Evolutionary conservation across 2,329 filamentous ascomycete species (phyloP).

Genomic region (Boeremia lycopersici): DNA sequence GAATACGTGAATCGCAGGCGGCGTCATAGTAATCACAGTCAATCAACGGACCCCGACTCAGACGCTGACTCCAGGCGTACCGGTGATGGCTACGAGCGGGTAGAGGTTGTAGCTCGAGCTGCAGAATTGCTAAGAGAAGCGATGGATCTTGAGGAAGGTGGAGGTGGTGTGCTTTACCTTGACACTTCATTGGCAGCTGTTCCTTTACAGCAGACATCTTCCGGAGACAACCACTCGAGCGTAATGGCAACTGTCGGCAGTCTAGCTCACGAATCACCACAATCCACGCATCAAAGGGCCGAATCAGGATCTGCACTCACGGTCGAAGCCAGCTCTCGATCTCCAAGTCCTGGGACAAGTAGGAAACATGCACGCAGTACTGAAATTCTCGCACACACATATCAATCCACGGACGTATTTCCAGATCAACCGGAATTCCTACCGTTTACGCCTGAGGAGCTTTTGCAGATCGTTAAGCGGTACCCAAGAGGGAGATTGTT

Average conservation of each 20-base stretch:
- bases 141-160: constrained; percentile 52
- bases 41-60: constrained; percentile 1
- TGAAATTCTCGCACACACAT: constrained; percentile 48
- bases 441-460: constrained; percentile 50
- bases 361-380: constrained; percentile 38
- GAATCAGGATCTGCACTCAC: background rate
- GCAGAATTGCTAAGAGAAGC: constrained; percentile 56
- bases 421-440: constrained; percentile 49
- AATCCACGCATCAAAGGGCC: background rate
- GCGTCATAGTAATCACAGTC: constrained; percentile 6
- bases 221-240: background rate
- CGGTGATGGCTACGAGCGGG: constrained; percentile 43
- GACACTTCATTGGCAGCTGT: constrained; percentile 34
- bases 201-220: background rate
- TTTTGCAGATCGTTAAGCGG: constrained; percentile 37
- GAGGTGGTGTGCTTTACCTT: constrained; percentile 57
- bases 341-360: constrained; percentile 34
- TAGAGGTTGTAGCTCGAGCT: constrained; percentile 55
- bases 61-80: constrained; percentile 1
- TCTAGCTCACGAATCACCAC: background rate
- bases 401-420: constrained; percentile 8
- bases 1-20: background rate
- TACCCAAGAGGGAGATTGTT: constrained; percentile 15
- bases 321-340: background rate
- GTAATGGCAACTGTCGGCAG: background rate